Base-by-base conservation (phyloP, 192 early-diverging fungal species). In the Coemansia sp. region DNA sequence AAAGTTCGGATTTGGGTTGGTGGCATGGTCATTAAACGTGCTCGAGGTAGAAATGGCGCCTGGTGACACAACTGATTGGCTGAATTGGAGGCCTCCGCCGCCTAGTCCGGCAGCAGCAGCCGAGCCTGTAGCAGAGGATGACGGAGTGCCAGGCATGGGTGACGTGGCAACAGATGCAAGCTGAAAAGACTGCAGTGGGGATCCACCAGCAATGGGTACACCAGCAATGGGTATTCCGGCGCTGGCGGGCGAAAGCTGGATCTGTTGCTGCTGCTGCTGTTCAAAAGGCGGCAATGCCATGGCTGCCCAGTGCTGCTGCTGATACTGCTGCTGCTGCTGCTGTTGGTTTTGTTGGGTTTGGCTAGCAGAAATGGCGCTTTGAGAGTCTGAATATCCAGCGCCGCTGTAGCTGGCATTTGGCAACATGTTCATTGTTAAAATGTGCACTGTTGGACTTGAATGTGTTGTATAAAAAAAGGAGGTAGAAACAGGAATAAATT, bases 101-200 rank as follows among this genome's bases (percentile, higher is more conserved):
- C 57, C 57, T 17, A 59, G 32, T 41, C 57, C 57, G 16, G 57
- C 39, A 14, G 12, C 22, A 56, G 10, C 55, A 5, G 48, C 48
- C 13, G 48, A 2, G 14, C 7, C 20, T 7, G 57, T 59, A 22
- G 57, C 38, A 9, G 17, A 16, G 7, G 57, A 17, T 4, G 57
- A 59, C 5, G 57, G 57, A n/a, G 57, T 59, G 12, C 57, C 57
- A 0, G 37, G 39, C 14, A 59, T n/a, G 12, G 57, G 57, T 17
- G 57, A 59, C 8, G 57, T 59, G 16, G 57, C 57, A 22, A 59
- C 57, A 5, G 57, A 59, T 22, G 57, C 57, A 41, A 59, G 57
- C 11, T 59, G 57, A 38, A 40, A 59, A 22, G 56, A 58, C 38
- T 7, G 16, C 39, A 58, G 12, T 0, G 56, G 14, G 39, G 56